These are phyloP conservation scores for Lepidopterella palustris DNA, from an alignment of 495 filamentous ascomycete species.

Conservation along the genomic window DNA sequence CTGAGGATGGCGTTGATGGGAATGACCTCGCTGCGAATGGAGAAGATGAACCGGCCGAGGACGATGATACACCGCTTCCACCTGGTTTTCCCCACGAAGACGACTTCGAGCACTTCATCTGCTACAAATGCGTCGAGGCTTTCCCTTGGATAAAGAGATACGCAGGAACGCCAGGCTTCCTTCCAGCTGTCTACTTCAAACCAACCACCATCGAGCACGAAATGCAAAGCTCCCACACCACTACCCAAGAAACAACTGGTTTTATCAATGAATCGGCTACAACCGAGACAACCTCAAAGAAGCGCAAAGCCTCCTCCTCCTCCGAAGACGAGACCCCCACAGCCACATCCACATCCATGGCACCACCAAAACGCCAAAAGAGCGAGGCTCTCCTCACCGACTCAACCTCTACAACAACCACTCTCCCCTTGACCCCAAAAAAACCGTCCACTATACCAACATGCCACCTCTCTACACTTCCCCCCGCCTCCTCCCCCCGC, in stretches of 20 bases:
- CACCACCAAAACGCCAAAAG: slow-evolving; percentile 31
- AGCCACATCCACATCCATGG: not conserved
- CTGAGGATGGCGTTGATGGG: slow-evolving; percentile 16
- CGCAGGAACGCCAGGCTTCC: slow-evolving; percentile 74
- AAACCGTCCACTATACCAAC: slow-evolving; percentile 30
- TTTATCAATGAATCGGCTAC: slow-evolving; percentile 14
- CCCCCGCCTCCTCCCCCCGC: slow-evolving; percentile 43
- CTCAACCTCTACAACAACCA: slow-evolving; percentile 13
- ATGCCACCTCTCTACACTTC: slow-evolving; percentile 40
- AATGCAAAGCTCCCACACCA: not conserved
- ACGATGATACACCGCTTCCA: slow-evolving; percentile 56
- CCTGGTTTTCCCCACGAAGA: slow-evolving; percentile 85
- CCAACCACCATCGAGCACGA: slow-evolving; percentile 5
- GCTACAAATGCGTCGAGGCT: slow-evolving; percentile 85
- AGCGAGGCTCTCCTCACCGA: slow-evolving; percentile 18
- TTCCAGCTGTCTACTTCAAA: slow-evolving; percentile 56
- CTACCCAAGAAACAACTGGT: slow-evolving; percentile 19
- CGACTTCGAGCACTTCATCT: slow-evolving; percentile 81
- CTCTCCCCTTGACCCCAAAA: slow-evolving; percentile 31
- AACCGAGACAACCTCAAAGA: slow-evolving; percentile 43
- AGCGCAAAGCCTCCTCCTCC: slow-evolving; percentile 65
- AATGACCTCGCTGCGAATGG: slow-evolving; percentile 19
- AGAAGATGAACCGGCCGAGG: slow-evolving; percentile 20
- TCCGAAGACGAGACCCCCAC: slow-evolving; percentile 28
- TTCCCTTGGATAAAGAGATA: slow-evolving; percentile 91